phyloP scores from a whole-genome alignment of 2,329 filamentous ascomycete species.

The Diplocarpon mali region DNA sequence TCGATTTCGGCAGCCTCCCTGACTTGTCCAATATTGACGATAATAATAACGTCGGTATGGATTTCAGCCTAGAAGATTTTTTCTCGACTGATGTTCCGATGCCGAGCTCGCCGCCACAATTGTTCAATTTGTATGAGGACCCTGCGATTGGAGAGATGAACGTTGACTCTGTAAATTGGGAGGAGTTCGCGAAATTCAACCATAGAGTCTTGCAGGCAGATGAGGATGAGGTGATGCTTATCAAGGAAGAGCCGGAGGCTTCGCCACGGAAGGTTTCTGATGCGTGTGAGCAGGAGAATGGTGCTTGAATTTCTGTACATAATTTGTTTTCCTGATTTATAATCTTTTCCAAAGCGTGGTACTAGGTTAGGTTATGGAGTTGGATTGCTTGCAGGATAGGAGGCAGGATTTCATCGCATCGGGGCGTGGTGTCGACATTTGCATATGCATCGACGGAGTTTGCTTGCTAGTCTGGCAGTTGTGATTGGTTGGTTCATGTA shows the following conservation, averaged over 20 bases:
- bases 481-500: too few species aligned
- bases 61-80: conserved; percentile 30
- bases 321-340: too few species aligned
- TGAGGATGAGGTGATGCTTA: conserved; percentile 1
- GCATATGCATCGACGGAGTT: too few species aligned
- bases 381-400: too few species aligned
- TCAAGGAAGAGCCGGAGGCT: conserved; percentile 18
- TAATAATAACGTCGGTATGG: conserved; percentile 10
- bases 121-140: conserved; percentile 28
- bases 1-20: conserved; percentile 29
- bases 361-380: too few species aligned
- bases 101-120: conserved; percentile 34
- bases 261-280: conserved; percentile 4
- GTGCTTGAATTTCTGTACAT: too few species aligned
- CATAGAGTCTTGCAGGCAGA: conserved; percentile 1
- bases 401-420: too few species aligned
- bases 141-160: conserved; percentile 3
- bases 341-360: too few species aligned
- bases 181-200: conserved; percentile 18
- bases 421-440: too few species aligned
- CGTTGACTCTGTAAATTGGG: conserved; percentile 20
- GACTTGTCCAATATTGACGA: conserved; percentile 17
- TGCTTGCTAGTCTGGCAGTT: too few species aligned
- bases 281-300: neutral
- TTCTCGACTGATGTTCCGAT: conserved; percentile 34